Base-by-base conservation (phyloP, 768 basidiomycete genomes). In the Leccinum rimulosum region DNA sequence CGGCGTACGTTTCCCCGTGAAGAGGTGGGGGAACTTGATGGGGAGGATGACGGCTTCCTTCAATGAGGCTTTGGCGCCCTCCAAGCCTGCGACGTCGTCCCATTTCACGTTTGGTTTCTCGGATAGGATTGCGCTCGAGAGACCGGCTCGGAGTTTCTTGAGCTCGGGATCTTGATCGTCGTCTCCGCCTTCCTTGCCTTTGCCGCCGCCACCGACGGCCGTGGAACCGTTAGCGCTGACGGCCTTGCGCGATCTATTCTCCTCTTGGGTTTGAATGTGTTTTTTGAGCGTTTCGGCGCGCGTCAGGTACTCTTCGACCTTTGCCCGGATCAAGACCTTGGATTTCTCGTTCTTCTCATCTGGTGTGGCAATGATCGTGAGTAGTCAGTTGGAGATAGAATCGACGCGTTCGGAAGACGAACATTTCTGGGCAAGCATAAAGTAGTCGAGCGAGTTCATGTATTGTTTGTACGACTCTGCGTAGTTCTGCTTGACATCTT, bases 31-130 rank as follows among this genome's bases (percentile, higher is more conserved):
- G 68, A 98, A 98, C 74, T 98, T 98, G 82, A 98, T 98, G 4
- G 97, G 97, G n/a, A 99, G 80, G 70, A 98, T 97, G 71, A 98
- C 97, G 38, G 97, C 96, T 73, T 98, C 97, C 72, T 98, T 98
- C 68, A 99, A 76, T 5, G 96, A 84, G 45, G 95, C 95, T 74
- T 98, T 99, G 48, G 96, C 97, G 28, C 84, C 86, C 69, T 96
- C 95, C 10, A 99, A 82, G 51, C 97, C 97, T 15, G 97, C 97
- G 51, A 99, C 96, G 73, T 99, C 97, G 68, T 98, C 95, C 97
- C 97, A 99, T 66, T 88, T 88, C 43, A 98, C 89, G 72, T 99
- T 93, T 8, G 97, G 97, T 64, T 87, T 96, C 75, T 98, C 97
- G 0, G 88, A 81, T 6, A 99, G 70, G 66, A 99, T 98, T 17